These are phyloP conservation scores for Ceratopteris richardii DNA, from an alignment of 75 land plant genomes.

Conservation along the genomic window DNA sequence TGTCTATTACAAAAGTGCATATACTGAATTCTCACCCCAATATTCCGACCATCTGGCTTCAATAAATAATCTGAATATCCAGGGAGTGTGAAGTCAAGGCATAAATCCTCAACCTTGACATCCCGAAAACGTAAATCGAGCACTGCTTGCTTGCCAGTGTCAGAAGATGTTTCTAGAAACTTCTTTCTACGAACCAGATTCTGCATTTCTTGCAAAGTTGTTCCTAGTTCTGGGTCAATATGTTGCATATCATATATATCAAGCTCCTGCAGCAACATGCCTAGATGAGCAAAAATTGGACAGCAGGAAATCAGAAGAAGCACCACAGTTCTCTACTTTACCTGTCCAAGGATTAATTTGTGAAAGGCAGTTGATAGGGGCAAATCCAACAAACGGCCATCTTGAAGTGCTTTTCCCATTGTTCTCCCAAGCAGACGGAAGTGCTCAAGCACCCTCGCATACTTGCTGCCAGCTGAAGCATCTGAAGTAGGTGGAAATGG, in stretches of 20 bases:
- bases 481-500: conserved; percentile 72
- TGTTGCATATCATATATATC: conserved; percentile 78
- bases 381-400: conserved; percentile 90
- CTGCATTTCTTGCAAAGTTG: conserved; percentile 78
- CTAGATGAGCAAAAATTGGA: too few species aligned
- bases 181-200: conserved; percentile 57
- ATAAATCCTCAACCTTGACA: conserved; percentile 71
- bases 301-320: too few species aligned
- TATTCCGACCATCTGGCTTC: conserved; percentile 46
- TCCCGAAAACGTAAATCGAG: conserved; percentile 55
- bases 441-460: conserved; percentile 59
- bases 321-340: conserved; percentile 6
- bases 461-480: conserved; percentile 52
- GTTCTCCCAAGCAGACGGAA: conserved; percentile 83
- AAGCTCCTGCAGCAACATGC: conserved; percentile 53
- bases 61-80: conserved; percentile 81
- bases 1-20: not conserved
- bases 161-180: conserved; percentile 35
- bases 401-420: conserved; percentile 96
- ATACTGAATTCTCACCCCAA: conserved; percentile 22
- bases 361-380: conserved; percentile 82
- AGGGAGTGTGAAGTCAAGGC: conserved; percentile 86
- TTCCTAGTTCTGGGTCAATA: conserved; percentile 81
- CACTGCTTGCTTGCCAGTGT: conserved; percentile 22
- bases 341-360: conserved; percentile 90